Evolutionary conservation across 371 early-diverging fungal genomes (phyloP), one percentile per base, ranked within the genome.

Genomic region (Saksenaea oblongispora): DNA sequence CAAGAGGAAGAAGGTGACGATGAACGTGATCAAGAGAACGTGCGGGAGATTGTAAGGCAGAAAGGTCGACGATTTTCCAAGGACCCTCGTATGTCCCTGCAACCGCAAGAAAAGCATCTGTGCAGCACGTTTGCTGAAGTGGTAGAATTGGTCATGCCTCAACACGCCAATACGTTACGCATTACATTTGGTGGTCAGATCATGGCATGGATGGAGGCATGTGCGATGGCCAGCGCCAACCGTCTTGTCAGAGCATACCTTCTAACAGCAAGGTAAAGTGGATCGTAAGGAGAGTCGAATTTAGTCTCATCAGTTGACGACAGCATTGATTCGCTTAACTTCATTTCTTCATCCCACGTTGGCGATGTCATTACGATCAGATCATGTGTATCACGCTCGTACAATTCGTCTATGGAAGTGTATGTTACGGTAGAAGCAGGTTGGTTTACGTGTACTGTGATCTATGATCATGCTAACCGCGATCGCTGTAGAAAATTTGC

Each of bases 161-260:
- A 89, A 36, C 91, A 92, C 72, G 89, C 90, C 24, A 92, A 92
- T 57, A 83, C 87, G 2, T 64, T 89, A 4, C 77, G 80, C 26
- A 89, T 89, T 41, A 90, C 90, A 5, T 92, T 92, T 83, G 92
- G 92, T 66, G 91, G 92, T n/a, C 85, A 88, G 61, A 90, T 92
- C 56, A 90, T 92, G 80, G 78, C 82, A 35, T 90, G 89, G 88
- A 89, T 92, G 89, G 92, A 92, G 67, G 74, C 69, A 5, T 85
- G 87, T 69, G 85, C 88, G 3, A 69, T 86, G 3, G 84, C 88
- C 1, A 85, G 89, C 54, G 92, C 92, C 0, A 78, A 76, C 59
- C 79, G 89, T 24, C 75, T 88, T 37, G 73, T 84, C 0, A 71
- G 85, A 60, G 79, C 82, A 4, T 83, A 80, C 58, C 70, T 87